Percentiles rank a stretch among this genome's conserved stretches.
These are phyloP conservation scores for Lactarius hengduanensis DNA, from an alignment of 768 basidiomycete species.

Conservation along the genomic window DNA sequence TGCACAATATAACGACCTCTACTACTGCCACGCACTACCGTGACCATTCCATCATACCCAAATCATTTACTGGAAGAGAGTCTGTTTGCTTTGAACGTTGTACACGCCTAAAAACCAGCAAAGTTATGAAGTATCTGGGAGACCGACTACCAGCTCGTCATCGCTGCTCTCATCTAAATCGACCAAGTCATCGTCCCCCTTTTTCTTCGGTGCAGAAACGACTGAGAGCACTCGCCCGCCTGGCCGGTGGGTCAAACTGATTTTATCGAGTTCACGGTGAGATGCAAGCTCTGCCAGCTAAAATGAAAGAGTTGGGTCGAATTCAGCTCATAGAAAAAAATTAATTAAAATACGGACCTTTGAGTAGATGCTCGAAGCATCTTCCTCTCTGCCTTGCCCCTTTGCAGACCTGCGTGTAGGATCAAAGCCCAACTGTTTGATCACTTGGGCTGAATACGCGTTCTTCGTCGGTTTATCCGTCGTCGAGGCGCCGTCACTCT, in stretches of 20 bases:
- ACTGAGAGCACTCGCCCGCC: constrained; percentile 65
- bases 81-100: too few species aligned
- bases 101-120: background rate
- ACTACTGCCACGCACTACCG: background rate
- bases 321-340: background rate
- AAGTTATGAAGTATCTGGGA: background rate
- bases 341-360: constrained; percentile 47
- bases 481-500: background rate
- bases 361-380: constrained; percentile 42
- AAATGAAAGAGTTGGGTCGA: background rate
- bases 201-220: constrained; percentile 43
- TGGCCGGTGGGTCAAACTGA: constrained; percentile 60
- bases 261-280: constrained; percentile 48
- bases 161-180: constrained; percentile 34
- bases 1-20: background rate
- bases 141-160: constrained; percentile 15
- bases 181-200: constrained; percentile 25
- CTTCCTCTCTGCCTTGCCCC: constrained; percentile 39
- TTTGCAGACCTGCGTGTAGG: constrained; percentile 59
- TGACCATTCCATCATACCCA: background rate
- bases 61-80: too few species aligned
- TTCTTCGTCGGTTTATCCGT: constrained; percentile 36
- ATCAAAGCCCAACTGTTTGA: constrained; percentile 78
- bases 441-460: constrained; percentile 62
- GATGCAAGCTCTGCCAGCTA: constrained; percentile 59